Conservation (phyloP, 106 monocot species). For the Alisma plantagoaquatica region DNA sequence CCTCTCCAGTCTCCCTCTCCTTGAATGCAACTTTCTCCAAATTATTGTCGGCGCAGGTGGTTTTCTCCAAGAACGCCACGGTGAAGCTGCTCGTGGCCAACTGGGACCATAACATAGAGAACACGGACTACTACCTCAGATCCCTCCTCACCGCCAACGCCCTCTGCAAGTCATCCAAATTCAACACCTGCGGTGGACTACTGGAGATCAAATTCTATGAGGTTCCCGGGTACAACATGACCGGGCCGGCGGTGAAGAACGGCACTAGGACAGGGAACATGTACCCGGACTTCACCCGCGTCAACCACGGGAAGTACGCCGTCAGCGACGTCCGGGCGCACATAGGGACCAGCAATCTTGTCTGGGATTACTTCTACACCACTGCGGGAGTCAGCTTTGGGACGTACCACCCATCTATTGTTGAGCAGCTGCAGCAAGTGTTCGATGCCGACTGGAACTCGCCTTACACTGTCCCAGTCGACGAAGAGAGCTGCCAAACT, state of each 20-base stretch:
- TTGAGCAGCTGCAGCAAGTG: slow-evolving; percentile 55
- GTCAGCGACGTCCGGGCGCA: slow-evolving; percentile 77
- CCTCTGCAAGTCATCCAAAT: slow-evolving; percentile 54
- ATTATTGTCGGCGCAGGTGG: slow-evolving; percentile 25
- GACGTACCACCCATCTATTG: slow-evolving; percentile 40
- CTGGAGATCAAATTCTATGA: slow-evolving; percentile 66
- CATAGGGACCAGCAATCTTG: slow-evolving; percentile 92
- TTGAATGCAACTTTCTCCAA: too few species aligned
- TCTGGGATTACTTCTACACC: slow-evolving; percentile 95
- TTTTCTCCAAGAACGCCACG: slow-evolving; percentile 72
- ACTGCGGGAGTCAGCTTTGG: slow-evolving; percentile 79
- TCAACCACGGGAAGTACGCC: slow-evolving; percentile 93
- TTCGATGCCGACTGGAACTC: slow-evolving; percentile 97
- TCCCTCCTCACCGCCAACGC: slow-evolving; percentile 72
- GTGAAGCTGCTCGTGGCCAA: slow-evolving; percentile 67
- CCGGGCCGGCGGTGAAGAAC: slow-evolving; percentile 45
- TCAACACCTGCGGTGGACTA: slow-evolving; percentile 63
- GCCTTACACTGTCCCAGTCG: slow-evolving; percentile 53
- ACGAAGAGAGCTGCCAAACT: too few species aligned
- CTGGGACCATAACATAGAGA: slow-evolving; percentile 63
- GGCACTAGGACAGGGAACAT: slow-evolving; percentile 42
- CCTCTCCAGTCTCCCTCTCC: too few species aligned
- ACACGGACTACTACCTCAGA: slow-evolving; percentile 72
- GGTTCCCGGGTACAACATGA: slow-evolving; percentile 62
- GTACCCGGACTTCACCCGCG: slow-evolving; percentile 75